phyloP scores from a whole-genome alignment of 768 basidiomycete species.

The Paxillus involutus region DNA sequence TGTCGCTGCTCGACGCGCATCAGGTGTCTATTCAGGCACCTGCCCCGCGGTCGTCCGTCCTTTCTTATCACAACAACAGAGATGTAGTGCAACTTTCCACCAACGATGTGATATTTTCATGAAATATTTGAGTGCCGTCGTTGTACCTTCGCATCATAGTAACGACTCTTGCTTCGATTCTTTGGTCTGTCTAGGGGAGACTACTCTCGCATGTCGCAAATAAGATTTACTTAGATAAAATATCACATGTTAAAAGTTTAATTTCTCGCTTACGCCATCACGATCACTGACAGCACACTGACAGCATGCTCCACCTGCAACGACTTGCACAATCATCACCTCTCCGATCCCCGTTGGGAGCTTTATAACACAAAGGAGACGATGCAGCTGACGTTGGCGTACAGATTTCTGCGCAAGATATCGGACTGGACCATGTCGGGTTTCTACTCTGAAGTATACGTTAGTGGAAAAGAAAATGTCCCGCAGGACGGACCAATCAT shows the following conservation, averaged over 20 bases:
- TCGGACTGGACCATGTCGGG: constrained; percentile 59
- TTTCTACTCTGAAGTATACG: constrained; percentile 62
- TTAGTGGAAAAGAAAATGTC: constrained; percentile 58
- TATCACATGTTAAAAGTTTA: neutral
- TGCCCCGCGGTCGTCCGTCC: constrained; percentile 75
- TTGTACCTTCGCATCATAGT: too few species aligned
- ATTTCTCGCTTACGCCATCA: too few species aligned
- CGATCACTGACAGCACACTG: too few species aligned
- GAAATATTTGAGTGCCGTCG: too few species aligned
- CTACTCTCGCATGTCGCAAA: too few species aligned
- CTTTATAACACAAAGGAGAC: neutral
- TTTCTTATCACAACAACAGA: constrained; percentile 7
- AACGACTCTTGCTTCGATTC: too few species aligned
- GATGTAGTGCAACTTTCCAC: neutral
- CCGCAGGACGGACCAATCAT: constrained; percentile 57
- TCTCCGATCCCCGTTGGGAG: too few species aligned
- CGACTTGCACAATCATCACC: too few species aligned
- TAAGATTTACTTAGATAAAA: too few species aligned
- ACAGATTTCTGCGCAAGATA: constrained; percentile 57
- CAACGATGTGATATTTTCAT: too few species aligned
- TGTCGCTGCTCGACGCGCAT: constrained; percentile 91
- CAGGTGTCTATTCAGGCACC: constrained; percentile 53
- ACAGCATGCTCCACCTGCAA: too few species aligned
- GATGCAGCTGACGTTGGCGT: constrained; percentile 55
- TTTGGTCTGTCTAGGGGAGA: too few species aligned